Base-by-base conservation (phyloP, 352 stramenopile genomes). In the Phytophthora hybrid region DNA sequence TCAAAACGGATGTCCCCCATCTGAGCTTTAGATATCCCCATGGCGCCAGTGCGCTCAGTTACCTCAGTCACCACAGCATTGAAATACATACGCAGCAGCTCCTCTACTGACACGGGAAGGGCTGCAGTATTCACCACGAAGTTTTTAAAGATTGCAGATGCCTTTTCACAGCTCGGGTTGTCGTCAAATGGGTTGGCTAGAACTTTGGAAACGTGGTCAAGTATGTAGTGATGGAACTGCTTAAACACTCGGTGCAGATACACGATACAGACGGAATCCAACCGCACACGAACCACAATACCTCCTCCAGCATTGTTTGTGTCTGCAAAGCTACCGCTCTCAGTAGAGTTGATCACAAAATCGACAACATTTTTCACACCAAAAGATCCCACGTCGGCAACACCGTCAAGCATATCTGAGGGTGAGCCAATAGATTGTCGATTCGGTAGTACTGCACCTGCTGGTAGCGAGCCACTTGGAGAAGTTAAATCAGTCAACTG, bases 161-260 rank as follows among this genome's bases (percentile, higher is more conserved):
- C 59, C 51, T 84, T 83, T 31, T 79, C 65, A 61, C 44, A 58
- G 13, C 64, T 88, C 37, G 76, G 73, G 26, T 21, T 70, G 23
- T 67, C 59, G 46, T 78, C 73, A 32, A 89, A 71, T 54, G 82
- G 70, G 29, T 51, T 71, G 11, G 72, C 23, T 13, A 84, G 10
- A 59, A 74, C 14, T 19, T 63, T 56, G 5, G 73, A 16, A 29
- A 94, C 21, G 52, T 94, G 83, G 52, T 96, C 89, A 52, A 76
- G 53, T 19, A 94, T 29, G 59, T 90, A 95, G 62, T 95, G 87
- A 16, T 93, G 77, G 47, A 94, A 92, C 66, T 97, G 90, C 60
- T 97, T 97, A 78, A 92, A 93, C 37, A 97, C 84, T 34, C 90
- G 88, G 71, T 96, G 90, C 29, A 97, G 74, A 53, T 97, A 95